Base-by-base conservation (phyloP, 2,329 filamentous ascomycete genomes). In the Chrysosporium keratinophilum region DNA sequence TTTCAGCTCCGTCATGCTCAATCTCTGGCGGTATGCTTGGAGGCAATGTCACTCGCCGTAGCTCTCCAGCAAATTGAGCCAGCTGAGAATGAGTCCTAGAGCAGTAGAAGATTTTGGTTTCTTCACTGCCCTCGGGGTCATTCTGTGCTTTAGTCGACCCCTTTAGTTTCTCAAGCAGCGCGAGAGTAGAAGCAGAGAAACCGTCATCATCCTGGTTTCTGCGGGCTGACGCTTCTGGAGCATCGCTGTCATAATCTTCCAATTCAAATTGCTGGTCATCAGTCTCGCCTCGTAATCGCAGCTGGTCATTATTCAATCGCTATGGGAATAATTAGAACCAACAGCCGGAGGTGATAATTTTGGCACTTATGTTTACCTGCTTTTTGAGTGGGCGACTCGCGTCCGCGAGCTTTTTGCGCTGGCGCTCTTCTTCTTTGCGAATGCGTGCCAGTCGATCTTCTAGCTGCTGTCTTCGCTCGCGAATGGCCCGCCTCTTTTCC, bases 81-180 rank as follows among this genome's bases (percentile, higher is more conserved):
- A 96, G 72, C 64, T 96, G 90, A 2, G 90, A 96, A 68, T 96
- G 90, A 1, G 90, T 96, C 64, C 90, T 80, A 6, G 90, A 96
- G 54, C 89, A 93, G 70, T 91, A 95, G 68, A 87, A 95, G 50
- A 96, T 87, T 76, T 91, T 95, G 49, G 85, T 74, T 59, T 85
- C 82, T 52, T 88, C 81, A 11, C 80, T 75, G 6, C 77, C 67
- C 37, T 75, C 69, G 5, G 76, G 71, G 7, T 78, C 72, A 6
- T 75, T 71, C 14, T 67, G 61, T 15, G 64, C 66, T 52, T 54
- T 50, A 19, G 62, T 54, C 12, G 63, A 63, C 67, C 59, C 82
- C 62, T 78, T 79, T 33, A 84, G 77, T 59, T 80, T 83, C 53
- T 85, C 78, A 69, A 96, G 79, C 45, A 93, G 70, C 28, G 82